These are phyloP conservation scores for Solanum paucissectum DNA, from an alignment of 257 asterid genomes.

Conservation along the genomic window DNA sequence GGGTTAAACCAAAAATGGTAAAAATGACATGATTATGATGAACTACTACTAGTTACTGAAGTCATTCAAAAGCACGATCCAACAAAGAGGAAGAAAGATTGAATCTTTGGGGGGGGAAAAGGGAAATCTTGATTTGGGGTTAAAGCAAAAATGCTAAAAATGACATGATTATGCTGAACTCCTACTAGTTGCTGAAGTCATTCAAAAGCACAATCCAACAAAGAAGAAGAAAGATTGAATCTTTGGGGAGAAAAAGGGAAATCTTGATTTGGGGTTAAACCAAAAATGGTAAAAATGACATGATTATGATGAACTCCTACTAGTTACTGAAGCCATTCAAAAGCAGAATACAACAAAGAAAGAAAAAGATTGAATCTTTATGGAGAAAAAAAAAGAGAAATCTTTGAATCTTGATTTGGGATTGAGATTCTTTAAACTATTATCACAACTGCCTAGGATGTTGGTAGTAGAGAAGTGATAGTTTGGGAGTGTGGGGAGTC, in stretches of 20 bases:
- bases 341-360: background rate
- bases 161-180: conserved; percentile 5
- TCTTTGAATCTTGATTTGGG: conserved; percentile 15
- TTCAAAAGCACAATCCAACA: conserved; percentile 1
- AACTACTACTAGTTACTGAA: background rate
- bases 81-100: background rate
- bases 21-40: conserved; percentile 9
- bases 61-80: too few species aligned
- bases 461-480: background rate
- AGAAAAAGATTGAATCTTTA: background rate
- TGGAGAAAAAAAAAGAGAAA: background rate
- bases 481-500: conserved; percentile 8
- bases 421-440: background rate
- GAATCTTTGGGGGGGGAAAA: background rate
- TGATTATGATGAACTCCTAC: background rate
- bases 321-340: background rate
- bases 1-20: background rate
- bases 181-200: background rate
- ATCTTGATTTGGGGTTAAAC: conserved; percentile 1
- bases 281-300: conserved; percentile 7
- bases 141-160: background rate
- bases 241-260: background rate
- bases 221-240: background rate
- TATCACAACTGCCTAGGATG: conserved; percentile 1
- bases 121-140: background rate